Conservation (phyloP, 371 early-diverging fungal genomes). For the Amoeboaphelidium protococcarum region DNA sequence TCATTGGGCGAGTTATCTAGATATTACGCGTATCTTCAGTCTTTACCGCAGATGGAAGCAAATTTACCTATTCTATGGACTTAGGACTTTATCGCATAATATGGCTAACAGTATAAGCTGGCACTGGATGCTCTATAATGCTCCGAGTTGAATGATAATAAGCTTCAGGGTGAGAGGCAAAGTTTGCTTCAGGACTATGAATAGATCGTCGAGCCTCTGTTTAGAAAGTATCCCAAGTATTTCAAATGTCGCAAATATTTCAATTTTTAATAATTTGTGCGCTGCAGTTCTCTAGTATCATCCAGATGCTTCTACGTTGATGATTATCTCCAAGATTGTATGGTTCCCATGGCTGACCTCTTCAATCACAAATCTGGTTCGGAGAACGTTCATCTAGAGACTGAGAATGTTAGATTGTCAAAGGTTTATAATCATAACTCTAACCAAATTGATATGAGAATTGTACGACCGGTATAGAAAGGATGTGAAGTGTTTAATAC, state of each 20-base stretch:
- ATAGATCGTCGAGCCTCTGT: slow-evolving; percentile 18
- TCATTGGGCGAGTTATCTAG: slow-evolving; percentile 29
- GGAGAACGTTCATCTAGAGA: slow-evolving; percentile 48
- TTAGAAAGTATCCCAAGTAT: slow-evolving; percentile 19
- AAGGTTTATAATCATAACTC: too few species aligned
- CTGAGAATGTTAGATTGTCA: too few species aligned
- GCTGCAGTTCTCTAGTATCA: slow-evolving; percentile 32
- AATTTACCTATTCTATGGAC: too few species aligned
- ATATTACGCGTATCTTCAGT: slow-evolving; percentile 42
- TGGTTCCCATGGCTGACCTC: slow-evolving; percentile 31
- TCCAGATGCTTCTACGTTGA: slow-evolving; percentile 64
- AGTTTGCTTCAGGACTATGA: slow-evolving; percentile 28
- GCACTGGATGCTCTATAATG: slow-evolving; percentile 23
- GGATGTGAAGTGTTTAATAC: slow-evolving; percentile 59
- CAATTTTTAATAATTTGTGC: slow-evolving; percentile 26
- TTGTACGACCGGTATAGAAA: slow-evolving; percentile 26
- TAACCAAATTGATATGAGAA: slow-evolving; percentile 33
- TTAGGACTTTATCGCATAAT: too few species aligned
- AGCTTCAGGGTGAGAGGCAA: slow-evolving; percentile 18
- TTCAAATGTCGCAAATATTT: too few species aligned
- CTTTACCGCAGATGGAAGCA: slow-evolving; percentile 14
- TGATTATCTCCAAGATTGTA: slow-evolving; percentile 39
- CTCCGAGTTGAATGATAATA: slow-evolving; percentile 25
- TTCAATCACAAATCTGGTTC: slow-evolving; percentile 23
- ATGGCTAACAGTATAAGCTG: too few species aligned